phyloP scores from a whole-genome alignment of 768 basidiomycete genomes.

The Lentinula detonsa region DNA sequence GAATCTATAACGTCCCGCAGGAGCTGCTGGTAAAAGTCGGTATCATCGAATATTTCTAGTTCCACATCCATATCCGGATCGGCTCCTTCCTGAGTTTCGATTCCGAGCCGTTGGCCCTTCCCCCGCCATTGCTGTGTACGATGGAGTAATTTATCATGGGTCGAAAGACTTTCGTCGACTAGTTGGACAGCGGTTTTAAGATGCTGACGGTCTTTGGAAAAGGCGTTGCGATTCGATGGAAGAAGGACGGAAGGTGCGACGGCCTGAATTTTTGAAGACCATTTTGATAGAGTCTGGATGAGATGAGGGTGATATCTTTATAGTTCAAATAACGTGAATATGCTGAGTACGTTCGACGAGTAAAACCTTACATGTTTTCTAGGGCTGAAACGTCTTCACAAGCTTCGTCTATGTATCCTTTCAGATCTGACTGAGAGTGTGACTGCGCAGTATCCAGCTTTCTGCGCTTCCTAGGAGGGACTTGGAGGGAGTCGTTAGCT shows the following conservation, averaged over 20 bases:
- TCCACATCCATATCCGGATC: conserved; percentile 24
- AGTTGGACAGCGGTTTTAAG: conserved; percentile 66
- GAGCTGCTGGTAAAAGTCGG: conserved; percentile 90
- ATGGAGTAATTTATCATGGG: conserved; percentile 50
- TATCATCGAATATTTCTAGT: conserved; percentile 72
- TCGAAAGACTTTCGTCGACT: conserved; percentile 66
- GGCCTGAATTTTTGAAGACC: conserved; percentile 94
- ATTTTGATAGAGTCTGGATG: conserved; percentile 79
- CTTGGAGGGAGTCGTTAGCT: conserved; percentile 38
- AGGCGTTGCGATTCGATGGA: conserved; percentile 65
- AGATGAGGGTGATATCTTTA: conserved; percentile 61
- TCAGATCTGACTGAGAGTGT: conserved; percentile 21
- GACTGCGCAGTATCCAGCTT: conserved; percentile 26
- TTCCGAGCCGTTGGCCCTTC: conserved; percentile 40
- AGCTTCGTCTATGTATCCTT: conserved; percentile 34
- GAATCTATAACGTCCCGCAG: conserved; percentile 88
- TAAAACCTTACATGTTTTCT: conserved; percentile 44
- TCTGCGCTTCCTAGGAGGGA: conserved; percentile 54
- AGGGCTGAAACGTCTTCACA: conserved; percentile 35
- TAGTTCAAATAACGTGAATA: conserved; percentile 3
- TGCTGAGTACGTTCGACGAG: background rate
- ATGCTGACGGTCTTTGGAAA: conserved; percentile 51
- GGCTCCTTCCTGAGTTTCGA: conserved; percentile 23
- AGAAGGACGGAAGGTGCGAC: conserved; percentile 76
- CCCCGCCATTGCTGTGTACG: conserved; percentile 56